Percentiles rank a stretch among this genome's conserved stretches.
These are phyloP conservation scores for Raphanus raphanistrum DNA, from an alignment of 345 rosid genomes.

Conservation along the genomic window DNA sequence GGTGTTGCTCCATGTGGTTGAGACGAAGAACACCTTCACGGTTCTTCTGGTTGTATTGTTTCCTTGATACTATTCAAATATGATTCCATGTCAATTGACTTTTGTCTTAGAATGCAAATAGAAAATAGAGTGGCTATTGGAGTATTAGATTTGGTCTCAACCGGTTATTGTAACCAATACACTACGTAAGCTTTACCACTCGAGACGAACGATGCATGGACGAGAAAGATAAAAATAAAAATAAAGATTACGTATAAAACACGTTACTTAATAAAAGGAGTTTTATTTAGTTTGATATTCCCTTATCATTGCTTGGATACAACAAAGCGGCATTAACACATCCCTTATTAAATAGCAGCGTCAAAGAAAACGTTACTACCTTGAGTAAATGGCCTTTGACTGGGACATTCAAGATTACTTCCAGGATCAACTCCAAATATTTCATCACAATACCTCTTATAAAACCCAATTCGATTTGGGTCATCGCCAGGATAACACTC, in stretches of 20 bases:
- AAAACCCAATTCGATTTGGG: too few relatives aligned
- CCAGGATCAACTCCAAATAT: slow-evolving; percentile 57
- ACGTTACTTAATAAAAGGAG: not conserved
- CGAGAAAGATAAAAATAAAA: too few relatives aligned
- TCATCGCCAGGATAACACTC: too few relatives aligned
- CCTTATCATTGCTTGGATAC: slow-evolving; percentile 17
- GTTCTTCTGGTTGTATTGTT: not conserved
- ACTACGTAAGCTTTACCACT: not conserved
- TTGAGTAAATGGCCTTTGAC: slow-evolving; percentile 43
- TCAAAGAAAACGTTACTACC: slow-evolving; percentile 12
- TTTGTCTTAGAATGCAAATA: too few relatives aligned
- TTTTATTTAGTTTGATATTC: not conserved
- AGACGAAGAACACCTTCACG: not conserved
- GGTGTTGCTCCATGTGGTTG: not conserved
- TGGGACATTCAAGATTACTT: slow-evolving; percentile 58
- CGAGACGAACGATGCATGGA: not conserved
- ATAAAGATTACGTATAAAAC: too few relatives aligned
- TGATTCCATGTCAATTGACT: not conserved
- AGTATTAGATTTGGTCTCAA: not conserved
- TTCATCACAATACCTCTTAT: slow-evolving; percentile 57
- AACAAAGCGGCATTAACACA: slow-evolving; percentile 7
- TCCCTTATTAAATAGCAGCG: slow-evolving; percentile 8
- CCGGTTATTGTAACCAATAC: not conserved
- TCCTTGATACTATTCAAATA: not conserved
- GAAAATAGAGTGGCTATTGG: not conserved